Evolutionary conservation across 148 eudicot genomes (phyloP).

Genomic region (Cornus kousa): DNA sequence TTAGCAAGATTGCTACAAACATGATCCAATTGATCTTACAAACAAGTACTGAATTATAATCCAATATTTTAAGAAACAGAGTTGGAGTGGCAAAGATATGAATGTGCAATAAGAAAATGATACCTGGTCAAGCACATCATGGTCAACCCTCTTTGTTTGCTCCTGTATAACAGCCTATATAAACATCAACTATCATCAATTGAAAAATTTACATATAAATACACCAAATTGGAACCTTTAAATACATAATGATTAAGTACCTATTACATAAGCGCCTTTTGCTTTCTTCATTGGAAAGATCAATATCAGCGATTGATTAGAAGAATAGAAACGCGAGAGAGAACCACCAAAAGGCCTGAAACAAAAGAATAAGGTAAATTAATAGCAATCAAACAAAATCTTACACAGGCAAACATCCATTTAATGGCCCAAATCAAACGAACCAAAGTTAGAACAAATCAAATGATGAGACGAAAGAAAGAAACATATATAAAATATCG

Average conservation of each 20-base stretch:
- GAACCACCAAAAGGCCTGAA: slow-evolving; percentile 36
- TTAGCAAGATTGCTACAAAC: too few relatives aligned
- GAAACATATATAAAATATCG: too few relatives aligned
- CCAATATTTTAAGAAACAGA: too few relatives aligned
- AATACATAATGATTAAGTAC: slow-evolving; percentile 25
- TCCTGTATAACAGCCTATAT: slow-evolving; percentile 74
- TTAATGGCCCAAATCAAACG: too few relatives aligned
- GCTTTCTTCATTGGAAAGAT: slow-evolving; percentile 74
- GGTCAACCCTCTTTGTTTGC: slow-evolving; percentile 93
- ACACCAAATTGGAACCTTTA: background rate
- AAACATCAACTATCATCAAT: background rate
- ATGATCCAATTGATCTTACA: too few relatives aligned
- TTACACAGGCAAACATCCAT: background rate
- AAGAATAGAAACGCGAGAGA: slow-evolving; percentile 35
- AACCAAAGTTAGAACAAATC: too few relatives aligned
- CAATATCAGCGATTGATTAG: slow-evolving; percentile 37
- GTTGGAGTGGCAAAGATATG: too few relatives aligned
- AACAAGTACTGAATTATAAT: too few relatives aligned
- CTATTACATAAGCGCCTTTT: slow-evolving; percentile 71
- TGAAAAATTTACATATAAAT: background rate
- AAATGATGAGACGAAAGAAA: too few relatives aligned
- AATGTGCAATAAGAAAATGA: background rate
- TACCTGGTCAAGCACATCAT: slow-evolving; percentile 93
- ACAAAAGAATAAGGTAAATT: background rate
- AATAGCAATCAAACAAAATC: background rate